These are phyloP conservation scores for Tulasnella sp. DNA, from an alignment of 768 basidiomycete genomes.

Conservation along the genomic window DNA sequence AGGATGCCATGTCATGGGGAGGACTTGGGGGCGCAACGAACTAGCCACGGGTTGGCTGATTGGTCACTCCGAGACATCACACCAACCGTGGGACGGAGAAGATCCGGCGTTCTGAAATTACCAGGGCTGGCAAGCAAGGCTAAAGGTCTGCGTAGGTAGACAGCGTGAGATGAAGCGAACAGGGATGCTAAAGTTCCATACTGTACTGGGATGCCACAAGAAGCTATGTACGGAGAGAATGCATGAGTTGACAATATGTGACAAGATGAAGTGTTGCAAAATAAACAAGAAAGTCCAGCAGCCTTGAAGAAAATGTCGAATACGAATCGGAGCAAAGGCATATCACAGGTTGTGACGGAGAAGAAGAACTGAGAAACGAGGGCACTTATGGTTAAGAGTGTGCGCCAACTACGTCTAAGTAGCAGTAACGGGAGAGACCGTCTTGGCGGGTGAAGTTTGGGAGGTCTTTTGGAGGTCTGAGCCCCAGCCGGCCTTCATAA, in stretches of 20 bases:
- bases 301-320: not conserved
- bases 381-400: not conserved
- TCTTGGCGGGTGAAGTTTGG: not conserved
- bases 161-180: not conserved
- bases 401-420: not conserved
- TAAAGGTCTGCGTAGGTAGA: no score
- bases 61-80: not conserved
- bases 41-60: no score
- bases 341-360: not conserved
- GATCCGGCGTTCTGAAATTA: no score
- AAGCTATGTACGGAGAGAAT: not conserved
- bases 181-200: not conserved
- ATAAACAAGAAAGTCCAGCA: slow-evolving; percentile 3
- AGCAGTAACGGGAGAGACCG: not conserved
- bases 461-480: not conserved
- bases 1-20: no score
- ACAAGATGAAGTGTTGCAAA: slow-evolving; percentile 11
- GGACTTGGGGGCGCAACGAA: no score
- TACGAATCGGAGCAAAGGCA: not conserved
- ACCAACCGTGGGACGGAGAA: no score
- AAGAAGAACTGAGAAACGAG: not conserved
- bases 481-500: not conserved
- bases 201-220: not conserved
- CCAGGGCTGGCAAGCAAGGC: no score
- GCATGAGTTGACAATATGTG: not conserved